phyloP scores from a whole-genome alignment of 1,139 yeast species.

The Taphrina communis region DNA sequence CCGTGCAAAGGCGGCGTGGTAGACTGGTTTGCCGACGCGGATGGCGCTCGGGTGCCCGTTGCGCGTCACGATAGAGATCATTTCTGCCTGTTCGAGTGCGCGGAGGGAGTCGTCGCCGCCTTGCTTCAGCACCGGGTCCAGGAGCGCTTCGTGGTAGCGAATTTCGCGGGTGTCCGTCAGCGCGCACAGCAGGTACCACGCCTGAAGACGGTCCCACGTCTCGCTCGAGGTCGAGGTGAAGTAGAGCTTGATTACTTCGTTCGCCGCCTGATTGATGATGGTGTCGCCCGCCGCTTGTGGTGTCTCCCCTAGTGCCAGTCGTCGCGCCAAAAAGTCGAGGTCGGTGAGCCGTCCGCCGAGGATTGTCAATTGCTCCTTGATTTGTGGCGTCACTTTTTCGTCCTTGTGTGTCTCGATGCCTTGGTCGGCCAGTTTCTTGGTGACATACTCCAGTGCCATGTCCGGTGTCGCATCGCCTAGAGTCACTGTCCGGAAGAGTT shows the following conservation, averaged over 20 bases:
- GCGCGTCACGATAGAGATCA: slow-evolving; percentile 65
- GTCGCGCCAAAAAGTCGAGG: slow-evolving; percentile 84
- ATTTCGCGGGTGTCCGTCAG: slow-evolving; percentile 55
- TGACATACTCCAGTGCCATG: slow-evolving; percentile 74
- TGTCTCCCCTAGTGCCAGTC: slow-evolving; percentile 83
- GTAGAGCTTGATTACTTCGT: slow-evolving; percentile 84
- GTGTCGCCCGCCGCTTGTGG: slow-evolving; percentile 77
- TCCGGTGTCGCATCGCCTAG: slow-evolving; percentile 79
- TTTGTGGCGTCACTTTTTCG: slow-evolving; percentile 41
- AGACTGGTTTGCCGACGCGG: slow-evolving; percentile 82
- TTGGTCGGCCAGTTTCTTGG: slow-evolving; percentile 58
- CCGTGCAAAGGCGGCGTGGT: slow-evolving; percentile 74
- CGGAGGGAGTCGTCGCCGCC: slow-evolving; percentile 62
- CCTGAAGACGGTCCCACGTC: slow-evolving; percentile 78
- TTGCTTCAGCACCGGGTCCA: slow-evolving; percentile 66
- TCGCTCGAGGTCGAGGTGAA: slow-evolving; percentile 53
- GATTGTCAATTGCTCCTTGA: slow-evolving; percentile 56
- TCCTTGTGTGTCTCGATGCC: slow-evolving; percentile 42
- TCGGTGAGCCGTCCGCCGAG: slow-evolving; percentile 96
- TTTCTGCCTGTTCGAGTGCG: slow-evolving; percentile 75
- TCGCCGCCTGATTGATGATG: slow-evolving; percentile 82
- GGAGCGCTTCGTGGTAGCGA: slow-evolving; percentile 60
- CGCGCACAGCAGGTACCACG: slow-evolving; percentile 78
- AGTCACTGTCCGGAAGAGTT: slow-evolving; percentile 75
- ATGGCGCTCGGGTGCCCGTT: slow-evolving; percentile 66